Evolutionary conservation across 441 rosid genomes (phyloP), one percentile per base, ranked within the genome.

Genomic region (Populus trichocarpa): DNA sequence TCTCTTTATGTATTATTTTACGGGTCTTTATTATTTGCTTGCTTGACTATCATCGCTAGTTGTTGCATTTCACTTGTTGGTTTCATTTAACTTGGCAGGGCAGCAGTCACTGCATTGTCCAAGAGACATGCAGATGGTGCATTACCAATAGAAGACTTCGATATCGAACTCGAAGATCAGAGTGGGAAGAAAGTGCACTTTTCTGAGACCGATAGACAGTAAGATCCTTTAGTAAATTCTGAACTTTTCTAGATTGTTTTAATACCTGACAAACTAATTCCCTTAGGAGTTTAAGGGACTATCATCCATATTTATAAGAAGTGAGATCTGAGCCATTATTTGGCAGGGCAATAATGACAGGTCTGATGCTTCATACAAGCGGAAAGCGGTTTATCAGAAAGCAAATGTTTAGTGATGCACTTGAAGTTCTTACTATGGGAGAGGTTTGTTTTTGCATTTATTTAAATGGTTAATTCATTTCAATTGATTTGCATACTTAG

Each of bases 151-250:
- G 91, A 91, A 70, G 89, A 93, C 86, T 95, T 84, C 69, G 84
- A 92, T 82, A 76, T 95, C 64, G 96, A 95, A 83, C 88, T 95
- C 67, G 95, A 93, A 88, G 93, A 95, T 87, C 98, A 95, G 81
- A 89, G 84, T 76, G 98, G 97, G 75, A 79, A 89, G 22, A 85
- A 74, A 83, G 83, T 92, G 75, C 79, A 86, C 33, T 81, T 92
- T 79, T 84, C 95, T 35, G 94, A 92, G 86, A 89, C 93, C 67
- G 98, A 95, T 85, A 85, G 82, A 80, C 89, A 90, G 99, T 95
- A 82, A 75, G 84, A 71, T 71, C 22, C 53, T 65, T 36, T 18
- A 61, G 26, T 50, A 53, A 42, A 65, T 77, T 46, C 63, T 63
- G 69, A 23, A 14, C 30, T 23, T 67, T 78, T 32, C 53, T 75